Conservation (phyloP, 495 filamentous ascomycete species). For the Jackrogersella minutella region DNA sequence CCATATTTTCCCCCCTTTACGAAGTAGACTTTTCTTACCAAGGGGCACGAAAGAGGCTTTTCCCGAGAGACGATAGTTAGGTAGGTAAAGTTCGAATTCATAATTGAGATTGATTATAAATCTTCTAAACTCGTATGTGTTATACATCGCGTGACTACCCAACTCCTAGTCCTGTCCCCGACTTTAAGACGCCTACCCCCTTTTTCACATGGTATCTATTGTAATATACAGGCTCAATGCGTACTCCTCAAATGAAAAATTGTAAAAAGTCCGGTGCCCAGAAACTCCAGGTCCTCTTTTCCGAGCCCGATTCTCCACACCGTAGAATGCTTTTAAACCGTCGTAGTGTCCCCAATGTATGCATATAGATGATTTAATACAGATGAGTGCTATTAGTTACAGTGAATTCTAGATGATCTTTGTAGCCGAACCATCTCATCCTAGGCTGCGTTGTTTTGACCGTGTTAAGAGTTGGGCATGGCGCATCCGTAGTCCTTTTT, state of each 20-base stretch:
- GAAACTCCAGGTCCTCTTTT: slow-evolving; percentile 43
- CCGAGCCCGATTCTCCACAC: slow-evolving; percentile 31
- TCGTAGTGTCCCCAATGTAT: slow-evolving; percentile 34
- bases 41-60: background rate
- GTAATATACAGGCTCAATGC: slow-evolving; percentile 40
- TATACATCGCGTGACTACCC: slow-evolving; percentile 17
- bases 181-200: slow-evolving; percentile 27
- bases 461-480: slow-evolving; percentile 6
- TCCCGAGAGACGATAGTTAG: background rate
- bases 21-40: too few relatives aligned
- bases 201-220: slow-evolving; percentile 42
- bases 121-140: slow-evolving; percentile 7
- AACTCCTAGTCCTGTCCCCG: slow-evolving; percentile 17
- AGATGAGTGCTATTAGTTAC: slow-evolving; percentile 38
- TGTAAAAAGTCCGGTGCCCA: slow-evolving; percentile 29
- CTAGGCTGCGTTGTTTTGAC: slow-evolving; percentile 5
- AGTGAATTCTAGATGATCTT: slow-evolving; percentile 29
- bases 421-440: slow-evolving; percentile 20
- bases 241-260: slow-evolving; percentile 5
- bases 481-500: slow-evolving; percentile 9
- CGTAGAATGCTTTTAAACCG: slow-evolving; percentile 40
- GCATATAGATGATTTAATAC: slow-evolving; percentile 39
- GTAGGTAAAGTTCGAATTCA: background rate
- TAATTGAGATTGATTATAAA: slow-evolving; percentile 4
- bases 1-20: slow-evolving; percentile 1